Evolutionary conservation across 2,329 filamentous ascomycete genomes (phyloP), one percentile per base, ranked within the genome.

Genomic region (Diaporthe citriasiana): DNA sequence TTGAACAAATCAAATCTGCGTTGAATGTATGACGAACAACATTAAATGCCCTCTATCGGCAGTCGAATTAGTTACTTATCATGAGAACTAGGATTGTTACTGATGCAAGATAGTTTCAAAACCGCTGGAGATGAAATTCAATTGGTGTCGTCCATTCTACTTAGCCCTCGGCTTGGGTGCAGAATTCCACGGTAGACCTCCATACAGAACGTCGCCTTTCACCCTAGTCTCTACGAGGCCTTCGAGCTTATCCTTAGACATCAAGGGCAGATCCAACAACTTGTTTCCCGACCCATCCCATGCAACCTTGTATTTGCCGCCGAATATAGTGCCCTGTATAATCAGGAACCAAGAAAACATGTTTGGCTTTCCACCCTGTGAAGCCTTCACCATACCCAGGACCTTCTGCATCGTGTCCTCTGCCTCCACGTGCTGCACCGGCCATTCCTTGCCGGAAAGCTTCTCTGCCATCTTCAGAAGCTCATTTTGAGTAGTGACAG

Each of bases 391-490:
- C 56, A 59, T 59, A 9, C 13, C 35, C 35, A 59, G n/a, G 12
- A 33, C 56, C 40, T 59, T 25, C n/a, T 59, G 56, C 12, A 59
- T 10, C 22, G 56, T 59, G 33, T 59, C 33, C 3, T 59, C 56
- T n/a, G 56, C 56, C 56, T 59, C 56, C 56, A 40, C 35, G 35
- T 40, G 56, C 33, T 59, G 56, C 56, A 59, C 56, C 22, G 33
- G n/a, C 56, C 56, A 59, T 42, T 40, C 33, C 22, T 9, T 40
- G 0, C 35, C 56, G 12, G 56, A 59, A 25, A 59, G 35, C 56
- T 59, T 59, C 56, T 59, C 56, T 22, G 56, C 56, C 33, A 25
- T 59, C 56, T 25, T 59, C 56, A 59, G 13, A n/a, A 59, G 35
- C n/a, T 59, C 56, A 40, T 59, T 59, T 40, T 59, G 56, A 17